Evolutionary conservation across 2,329 filamentous ascomycete species (phyloP), one percentile per base, ranked within the genome.

Genomic region (Colletotrichum sp.): DNA sequence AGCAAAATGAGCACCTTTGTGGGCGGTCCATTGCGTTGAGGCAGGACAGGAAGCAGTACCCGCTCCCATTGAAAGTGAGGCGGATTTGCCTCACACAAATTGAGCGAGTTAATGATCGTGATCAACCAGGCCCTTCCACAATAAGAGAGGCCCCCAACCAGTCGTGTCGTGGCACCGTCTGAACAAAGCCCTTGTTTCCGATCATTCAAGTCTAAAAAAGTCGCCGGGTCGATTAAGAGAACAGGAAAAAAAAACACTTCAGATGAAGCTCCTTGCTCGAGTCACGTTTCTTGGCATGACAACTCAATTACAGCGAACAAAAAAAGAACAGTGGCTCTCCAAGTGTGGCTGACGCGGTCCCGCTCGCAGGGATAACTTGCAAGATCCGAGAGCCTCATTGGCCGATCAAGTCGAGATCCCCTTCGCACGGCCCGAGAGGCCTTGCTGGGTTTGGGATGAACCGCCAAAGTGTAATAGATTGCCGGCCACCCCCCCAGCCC

Each of bases 1-100:
- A 48, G 0, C 43, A 21, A 21, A 48, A 21, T 0, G 18, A n/a
- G 18, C 9, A 12, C 0, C 3, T 7, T 48, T 0, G 9, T 0
- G 18, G 18, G 0, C 43, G 3, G 43, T 48, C 0, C 8, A 21
- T 12, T 48, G 43, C 9, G 43, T 10, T 48, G 18, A 48, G 43
- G 8, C 43, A 48, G 18, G 1, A 48, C 18, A 21, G 43, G 43
- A 48, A 48, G 43, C 18, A 7, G 43, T 48, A 7, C 43, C 43
- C 43, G 43, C 43, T 21, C n/a, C 43, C 5, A 48, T 48, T 3
- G 18, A 48, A 21, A 48, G 43, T 48, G 18, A 48, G 18, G 43
- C 43, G 43, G 10, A 48, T 48, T 4, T 48, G 43, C 18, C 18
- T 48, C 43, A 48, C 3, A 48, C 43, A 21, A 21, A 21, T 48